These are phyloP conservation scores for Cryptomeria japonica DNA, from an alignment of 75 land plant species.

Conservation along the genomic window DNA sequence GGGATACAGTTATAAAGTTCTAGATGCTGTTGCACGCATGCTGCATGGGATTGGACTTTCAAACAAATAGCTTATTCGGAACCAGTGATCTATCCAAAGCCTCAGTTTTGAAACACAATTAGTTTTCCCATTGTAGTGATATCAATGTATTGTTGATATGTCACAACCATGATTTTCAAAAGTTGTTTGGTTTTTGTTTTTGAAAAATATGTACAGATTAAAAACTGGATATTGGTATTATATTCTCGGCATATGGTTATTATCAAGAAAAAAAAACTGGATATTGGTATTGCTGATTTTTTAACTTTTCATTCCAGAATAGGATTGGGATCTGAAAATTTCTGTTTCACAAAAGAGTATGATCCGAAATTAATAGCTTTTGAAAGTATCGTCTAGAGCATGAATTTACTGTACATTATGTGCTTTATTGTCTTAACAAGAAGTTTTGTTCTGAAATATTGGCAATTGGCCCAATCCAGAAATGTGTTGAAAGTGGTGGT, in stretches of 20 bases:
- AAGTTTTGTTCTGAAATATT: not conserved
- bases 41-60: not conserved
- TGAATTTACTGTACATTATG: not conserved
- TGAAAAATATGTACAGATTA: not conserved
- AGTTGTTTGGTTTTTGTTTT: not conserved
- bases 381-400: not conserved
- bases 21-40: not conserved
- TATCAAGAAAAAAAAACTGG: no score
- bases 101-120: not conserved
- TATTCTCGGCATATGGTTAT: no score
- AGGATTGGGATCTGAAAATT: not conserved
- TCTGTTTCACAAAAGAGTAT: not conserved
- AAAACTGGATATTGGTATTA: not conserved
- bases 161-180: not conserved
- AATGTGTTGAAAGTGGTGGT: conserved; percentile 76
- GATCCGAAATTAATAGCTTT: not conserved
- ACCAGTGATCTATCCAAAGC: not conserved
- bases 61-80: not conserved
- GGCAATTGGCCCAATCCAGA: conserved; percentile 29
- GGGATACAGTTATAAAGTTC: not conserved
- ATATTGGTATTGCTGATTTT: not conserved
- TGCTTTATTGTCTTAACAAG: not conserved
- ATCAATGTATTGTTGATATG: not conserved
- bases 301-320: not conserved
- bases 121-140: not conserved